Base-by-base conservation (phyloP, 257 asterid species). In the Handroanthus guayacan region DNA sequence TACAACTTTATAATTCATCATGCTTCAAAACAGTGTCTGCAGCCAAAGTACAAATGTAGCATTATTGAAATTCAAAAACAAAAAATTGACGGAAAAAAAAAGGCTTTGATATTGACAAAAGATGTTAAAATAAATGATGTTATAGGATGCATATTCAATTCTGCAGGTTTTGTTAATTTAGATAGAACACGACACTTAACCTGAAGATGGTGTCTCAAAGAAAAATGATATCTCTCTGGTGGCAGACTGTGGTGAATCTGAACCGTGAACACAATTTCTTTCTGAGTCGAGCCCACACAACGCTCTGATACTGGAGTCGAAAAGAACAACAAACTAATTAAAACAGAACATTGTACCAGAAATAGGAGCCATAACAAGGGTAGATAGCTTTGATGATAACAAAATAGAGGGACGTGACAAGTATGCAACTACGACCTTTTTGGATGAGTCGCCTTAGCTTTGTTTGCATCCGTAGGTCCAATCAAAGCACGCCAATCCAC, bases 201-300 rank as follows among this genome's bases (percentile, higher is more conserved):
- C 97, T 82, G 93, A 71, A 73, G 83, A 69, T 45, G 88, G 65
- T 64, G 76, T 76, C 74, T 82, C 81, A 76, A 88, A 87, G 89
- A 93, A 91, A 79, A 89, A 87, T 0, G 84, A 79, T 86, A 85
- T 89, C 85, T 91, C 98, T 83, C 90, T 86, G 57, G 84, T 80
- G 36, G 97, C 95, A 82, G 98, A 88, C 74, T 79, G 82, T 55
- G 83, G 89, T 47, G 96, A 93, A 85, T 93, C 97, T 16, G 97
- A 93, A 65, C 96, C 98, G 25, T 93, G 98, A 76, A 93, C 93
- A 71, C 98, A 93, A 82, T 93, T 93, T 75, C 84, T 83, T 76
- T 87, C 81, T 55, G 69, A 70, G 87, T 85, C 82, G 71, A 87
- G 39, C 71, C 97, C 97, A 75, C 96, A 91, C 77, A 93, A 67